Evolutionary conservation across 2,329 filamentous ascomycete genomes (phyloP).

Genomic region (Xylaria multiplex): DNA sequence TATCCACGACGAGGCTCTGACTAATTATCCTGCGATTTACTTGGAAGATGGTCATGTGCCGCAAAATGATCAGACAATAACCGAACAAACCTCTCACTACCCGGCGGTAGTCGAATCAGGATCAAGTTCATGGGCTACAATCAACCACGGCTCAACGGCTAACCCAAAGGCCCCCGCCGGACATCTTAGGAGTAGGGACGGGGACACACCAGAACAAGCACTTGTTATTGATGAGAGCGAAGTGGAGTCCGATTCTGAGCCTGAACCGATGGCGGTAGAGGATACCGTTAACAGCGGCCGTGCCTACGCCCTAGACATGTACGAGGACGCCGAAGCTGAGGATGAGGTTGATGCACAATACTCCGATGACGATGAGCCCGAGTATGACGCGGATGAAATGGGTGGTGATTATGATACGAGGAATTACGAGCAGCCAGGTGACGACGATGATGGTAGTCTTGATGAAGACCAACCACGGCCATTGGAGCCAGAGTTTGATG

Average conservation of each 20-base stretch:
- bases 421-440: slow-evolving; percentile 46
- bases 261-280: slow-evolving; percentile 35
- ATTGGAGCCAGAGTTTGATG: slow-evolving; percentile 47
- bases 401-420: slow-evolving; percentile 49
- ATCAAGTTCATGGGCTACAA: slow-evolving; percentile 42
- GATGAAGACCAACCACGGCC: slow-evolving; percentile 44
- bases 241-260: slow-evolving; percentile 40
- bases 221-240: slow-evolving; percentile 49
- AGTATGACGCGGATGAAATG: slow-evolving; percentile 47
- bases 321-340: slow-evolving; percentile 44
- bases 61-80: slow-evolving; percentile 25
- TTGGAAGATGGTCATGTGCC: slow-evolving; percentile 35
- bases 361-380: slow-evolving; percentile 47
- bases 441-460: slow-evolving; percentile 49
- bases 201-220: slow-evolving; percentile 43
- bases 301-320: slow-evolving; percentile 38
- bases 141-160: slow-evolving; percentile 40
- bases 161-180: slow-evolving; percentile 31
- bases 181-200: slow-evolving; percentile 38
- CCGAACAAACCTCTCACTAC: slow-evolving; percentile 21
- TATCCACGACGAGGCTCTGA: slow-evolving; percentile 26
- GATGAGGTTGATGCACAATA: slow-evolving; percentile 44
- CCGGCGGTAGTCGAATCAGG: slow-evolving; percentile 20
- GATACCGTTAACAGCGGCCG: slow-evolving; percentile 36
- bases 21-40: slow-evolving; percentile 43